Evolutionary conservation across 129 eudicot genomes (phyloP), one percentile per base, ranked within the genome.

Genomic region (Flaveria robusta): DNA sequence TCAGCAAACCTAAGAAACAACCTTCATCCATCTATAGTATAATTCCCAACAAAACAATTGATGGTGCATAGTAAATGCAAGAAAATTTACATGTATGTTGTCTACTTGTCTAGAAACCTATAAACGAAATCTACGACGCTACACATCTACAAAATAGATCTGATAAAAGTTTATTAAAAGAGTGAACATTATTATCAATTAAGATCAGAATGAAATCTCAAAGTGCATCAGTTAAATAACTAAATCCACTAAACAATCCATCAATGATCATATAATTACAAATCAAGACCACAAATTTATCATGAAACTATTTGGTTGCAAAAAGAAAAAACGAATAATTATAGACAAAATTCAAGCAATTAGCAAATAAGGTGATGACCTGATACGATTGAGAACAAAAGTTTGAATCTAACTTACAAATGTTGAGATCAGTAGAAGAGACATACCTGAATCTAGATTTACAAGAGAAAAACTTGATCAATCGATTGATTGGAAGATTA

Each of bases 401-500:
- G 0, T 46, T 13, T 78, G 52, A 60, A 70, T 59, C 64, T 62
- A 37, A 14, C 45, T 59, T 46, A 60, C 23, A 71, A 34, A 78
- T 24, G 73, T 22, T 62, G 73, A 80, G 79, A 80, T 80, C 83
- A 56, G 83, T 18, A 55, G 1, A 63, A 65, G n/a, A 51, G 64
- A 47, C 18, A 43, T 70, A 80, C 55, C 75, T 80, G 70, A 75
- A 80, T 80, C 83, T 80, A 16, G 83, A 46, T 74, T 71, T 74
- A 80, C 83, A 75, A 74, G 79, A 73, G 63, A 29, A 55, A 73
- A 80, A 52, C 16, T 74, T 66, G 63, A 66, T 76, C 74, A 37
- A 76, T 66, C 49, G 83, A 66, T 26, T 52, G 64, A 62, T 4
- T 27, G 20, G 43, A 27, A 27, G 66, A 59, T 27, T 2, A 27